Evolutionary conservation across 805 yeast genomes (phyloP).

Genomic region (Nakazawaea ishiwadae): DNA sequence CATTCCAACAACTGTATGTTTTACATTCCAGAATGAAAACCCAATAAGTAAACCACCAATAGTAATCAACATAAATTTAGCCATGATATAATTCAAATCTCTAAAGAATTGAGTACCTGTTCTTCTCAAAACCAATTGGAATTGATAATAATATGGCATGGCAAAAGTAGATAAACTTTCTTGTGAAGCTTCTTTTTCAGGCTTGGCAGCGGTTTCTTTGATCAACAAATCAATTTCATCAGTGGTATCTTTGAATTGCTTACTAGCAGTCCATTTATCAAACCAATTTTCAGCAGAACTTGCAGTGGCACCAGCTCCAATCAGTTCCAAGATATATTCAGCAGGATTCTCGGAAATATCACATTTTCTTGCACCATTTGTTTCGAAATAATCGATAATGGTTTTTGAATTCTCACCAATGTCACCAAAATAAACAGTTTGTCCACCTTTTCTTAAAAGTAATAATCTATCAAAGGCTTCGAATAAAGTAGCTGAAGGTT

Average conservation of each 20-base stretch:
- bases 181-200: background rate
- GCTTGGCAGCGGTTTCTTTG: background rate
- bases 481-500: slow-evolving; percentile 43
- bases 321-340: slow-evolving; percentile 66
- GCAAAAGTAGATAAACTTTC: slow-evolving; percentile 15
- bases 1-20: slow-evolving; percentile 46
- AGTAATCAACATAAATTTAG: slow-evolving; percentile 40
- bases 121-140: slow-evolving; percentile 30
- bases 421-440: slow-evolving; percentile 51
- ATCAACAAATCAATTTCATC: slow-evolving; percentile 11
- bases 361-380: slow-evolving; percentile 62
- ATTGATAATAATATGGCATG: slow-evolving; percentile 29
- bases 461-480: slow-evolving; percentile 38
- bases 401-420: slow-evolving; percentile 40
- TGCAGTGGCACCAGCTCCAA: slow-evolving; percentile 82
- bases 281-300: slow-evolving; percentile 54
- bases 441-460: slow-evolving; percentile 46
- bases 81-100: slow-evolving; percentile 41
- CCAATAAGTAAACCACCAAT: slow-evolving; percentile 46
- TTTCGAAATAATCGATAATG: slow-evolving; percentile 42
- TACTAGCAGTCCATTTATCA: slow-evolving; percentile 48
- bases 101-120: slow-evolving; percentile 41
- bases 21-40: slow-evolving; percentile 57
- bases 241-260: slow-evolving; percentile 12
- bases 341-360: slow-evolving; percentile 63